Base-by-base conservation (phyloP, 768 basidiomycete species). In the Calvatia gigantea region DNA sequence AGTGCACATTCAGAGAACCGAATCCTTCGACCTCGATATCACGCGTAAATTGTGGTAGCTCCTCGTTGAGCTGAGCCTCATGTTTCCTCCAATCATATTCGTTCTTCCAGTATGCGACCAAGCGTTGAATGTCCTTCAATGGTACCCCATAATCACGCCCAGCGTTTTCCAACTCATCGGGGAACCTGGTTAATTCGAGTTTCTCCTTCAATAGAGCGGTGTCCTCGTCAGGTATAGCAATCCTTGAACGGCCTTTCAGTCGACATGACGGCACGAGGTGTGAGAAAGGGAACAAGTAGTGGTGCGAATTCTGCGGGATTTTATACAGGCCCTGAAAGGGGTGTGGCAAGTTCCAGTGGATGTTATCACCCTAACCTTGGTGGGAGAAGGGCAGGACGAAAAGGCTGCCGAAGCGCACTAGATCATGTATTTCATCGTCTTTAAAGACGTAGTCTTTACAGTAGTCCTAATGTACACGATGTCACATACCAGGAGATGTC, bases 71-170 rank as follows among this genome's bases (percentile, higher is more conserved):
- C 15, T 64, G 62, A 0, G 69, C 71, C 61, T 86, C 82, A 21
- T 79, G 65, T 44, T 67, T 73, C 51, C 73, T 70, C 82, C 84
- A 85, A 65, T 84, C 74, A 57, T 73, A 84, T 1, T 72, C 76
- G 50, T 71, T 62, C 60, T 69, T 74, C 83, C 83, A 84, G 33
- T 70, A 68, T 3, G 60, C 59, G 0, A 72, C 70, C 1, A 84
- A 69, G 6, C 80, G 73, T 47, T 74, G 65, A 6, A 84, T 58
- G 51, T 81, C 76, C 1, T 67, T 64, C 2, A 82, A 71, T 1
- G 83, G 81, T 0, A 59, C 70, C 8, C 84, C 84, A 47, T 83
- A 85, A 7, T 61, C 61, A 19, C 59, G 57, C 12, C 60, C 61
- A 11, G 51, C 61, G 23, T 61, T 51, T 45, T 75, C 67, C 9